Evolutionary conservation across 495 filamentous ascomycete species (phyloP), one percentile per base, ranked within the genome.

Genomic region (Tuber aestivum): DNA sequence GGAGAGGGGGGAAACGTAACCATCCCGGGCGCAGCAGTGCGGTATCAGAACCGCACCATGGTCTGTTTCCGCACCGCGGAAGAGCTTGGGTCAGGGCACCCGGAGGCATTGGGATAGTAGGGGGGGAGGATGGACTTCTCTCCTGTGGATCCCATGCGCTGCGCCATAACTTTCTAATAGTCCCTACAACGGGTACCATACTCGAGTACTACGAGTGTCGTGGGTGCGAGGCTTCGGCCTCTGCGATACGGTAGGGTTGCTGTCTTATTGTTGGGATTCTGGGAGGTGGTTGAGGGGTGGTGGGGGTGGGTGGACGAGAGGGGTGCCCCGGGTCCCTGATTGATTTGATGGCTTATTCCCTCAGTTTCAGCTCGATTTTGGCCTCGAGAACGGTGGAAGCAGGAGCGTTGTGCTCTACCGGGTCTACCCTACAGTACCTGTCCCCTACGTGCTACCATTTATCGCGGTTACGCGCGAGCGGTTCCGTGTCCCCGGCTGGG

Each of bases 311-410:
- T 79, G 70, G 38, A 42, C 35, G 75, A 70, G 40, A 5, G n/a
- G 50, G n/a, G 27, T 56, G 10, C 56, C 45, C 45, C 27, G 56
- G 56, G 56, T 65, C 56, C 56, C 16, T 65, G 56, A 65, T 38
- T 74, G 48, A 69, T 76, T 76, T 73, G 56, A 69, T 35, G 72
- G 73, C 71, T 78, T 79, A 79, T 79, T 79, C 78, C 77, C 78
- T 79, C 77, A 79, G 72, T 79, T 79, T 79, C 77, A 79, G 77
- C 77, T 78, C 68, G 75, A 35, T 69, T 42, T 44, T 41, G 70
- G 37, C 40, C 71, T 76, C 75, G 70, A 69, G 48, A 50, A 68
- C n/a, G 42, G 38, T 41, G 23, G 41, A 48, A 48, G 44, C 65
- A 38, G 41, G 44, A 70, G 35, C 27, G 3, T 65, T 35, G 35